Percentiles rank a stretch among this genome's conserved stretches.
Conservation (phyloP, 345 rosid species). For the Eucalyptus curtisii region DNA sequence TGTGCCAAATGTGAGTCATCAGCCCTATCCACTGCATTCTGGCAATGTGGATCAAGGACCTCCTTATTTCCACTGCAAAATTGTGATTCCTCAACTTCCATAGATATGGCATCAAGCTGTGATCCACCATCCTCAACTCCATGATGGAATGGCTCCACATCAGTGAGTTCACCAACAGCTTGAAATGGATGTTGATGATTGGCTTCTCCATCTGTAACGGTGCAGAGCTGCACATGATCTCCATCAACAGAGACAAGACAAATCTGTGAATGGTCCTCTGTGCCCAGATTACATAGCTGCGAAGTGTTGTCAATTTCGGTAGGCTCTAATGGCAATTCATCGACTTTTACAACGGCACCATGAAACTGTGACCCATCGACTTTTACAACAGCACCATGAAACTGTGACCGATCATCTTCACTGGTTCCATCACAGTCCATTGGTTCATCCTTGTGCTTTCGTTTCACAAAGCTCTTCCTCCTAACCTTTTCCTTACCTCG, state of each 20-base stretch:
- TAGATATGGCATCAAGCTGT: neutral
- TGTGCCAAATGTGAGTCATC: conserved; percentile 8
- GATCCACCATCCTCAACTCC: neutral
- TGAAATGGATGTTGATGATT: neutral
- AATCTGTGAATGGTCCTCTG: conserved; percentile 33
- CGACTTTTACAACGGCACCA: conserved; percentile 39
- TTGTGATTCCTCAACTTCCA: neutral
- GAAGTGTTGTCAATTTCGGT: conserved; percentile 14
- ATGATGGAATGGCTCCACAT: neutral
- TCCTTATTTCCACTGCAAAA: neutral
- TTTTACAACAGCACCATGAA: conserved; percentile 32
- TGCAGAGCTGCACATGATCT: conserved; percentile 6
- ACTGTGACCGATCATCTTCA: conserved; percentile 38
- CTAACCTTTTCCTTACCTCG: conserved; percentile 82
- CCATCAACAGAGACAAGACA: conserved; percentile 19
- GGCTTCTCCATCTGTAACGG: conserved; percentile 1
- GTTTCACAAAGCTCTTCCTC: conserved; percentile 56
- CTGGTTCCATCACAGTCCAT: conserved; percentile 40
- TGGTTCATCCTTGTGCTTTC: conserved; percentile 50
- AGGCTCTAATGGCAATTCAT: conserved; percentile 25
- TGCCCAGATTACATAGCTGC: conserved; percentile 9
- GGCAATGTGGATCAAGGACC: neutral
- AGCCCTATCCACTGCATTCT: neutral
- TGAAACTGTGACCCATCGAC: conserved; percentile 39
- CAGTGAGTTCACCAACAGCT: neutral